Base-by-base conservation (phyloP, 106 monocot genomes). In the Posidonia australis region DNA sequence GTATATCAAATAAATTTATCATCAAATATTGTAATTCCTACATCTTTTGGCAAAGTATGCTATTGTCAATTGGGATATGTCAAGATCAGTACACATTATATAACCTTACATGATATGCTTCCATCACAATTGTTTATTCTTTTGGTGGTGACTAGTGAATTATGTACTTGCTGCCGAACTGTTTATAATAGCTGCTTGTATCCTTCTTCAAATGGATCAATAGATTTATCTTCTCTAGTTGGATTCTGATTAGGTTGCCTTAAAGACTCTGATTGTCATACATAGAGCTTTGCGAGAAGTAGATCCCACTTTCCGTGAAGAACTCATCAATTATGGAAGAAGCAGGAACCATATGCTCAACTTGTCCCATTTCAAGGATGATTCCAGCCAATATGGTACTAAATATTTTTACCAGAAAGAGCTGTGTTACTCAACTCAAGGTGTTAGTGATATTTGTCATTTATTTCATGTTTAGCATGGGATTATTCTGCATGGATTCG, bases 201-300 rank as follows among this genome's bases (percentile, higher is more conserved):
- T 63, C 14, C 22, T 63, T 43, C 5, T 63, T 24, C 56, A 57
- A 13, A 25, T 57, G 6, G 6, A 19, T 54, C 24, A 20, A 9
- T 53, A 53, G 53, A 19, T 31, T 58, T 26, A 58, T 27, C 27
- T 58, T 10, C 25, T 28, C 58, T 27, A 58, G 30, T 17, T 58
- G 30, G 17, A 58, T 32, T 74, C 3, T 55, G 3, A 58, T 48
- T 55, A 96, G 96, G 96, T 96, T 75, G 96, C 96, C 56, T 79
- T 96, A 32, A 96, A 96, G 71, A 90, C 87, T 14, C 72, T 96
- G 54, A 75, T 90, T 23, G 90, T 90, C 31, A 87, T 96, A 64
- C 96, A 96, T 80, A 84, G 96, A 63, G 90, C 96, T 67, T 68
- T 96, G 56, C 87, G 96, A 55, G 96, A 96, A 73, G 90, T 90